These are phyloP conservation scores for Coemansia sp. DNA, from an alignment of 192 early-diverging fungal species.

Conservation along the genomic window DNA sequence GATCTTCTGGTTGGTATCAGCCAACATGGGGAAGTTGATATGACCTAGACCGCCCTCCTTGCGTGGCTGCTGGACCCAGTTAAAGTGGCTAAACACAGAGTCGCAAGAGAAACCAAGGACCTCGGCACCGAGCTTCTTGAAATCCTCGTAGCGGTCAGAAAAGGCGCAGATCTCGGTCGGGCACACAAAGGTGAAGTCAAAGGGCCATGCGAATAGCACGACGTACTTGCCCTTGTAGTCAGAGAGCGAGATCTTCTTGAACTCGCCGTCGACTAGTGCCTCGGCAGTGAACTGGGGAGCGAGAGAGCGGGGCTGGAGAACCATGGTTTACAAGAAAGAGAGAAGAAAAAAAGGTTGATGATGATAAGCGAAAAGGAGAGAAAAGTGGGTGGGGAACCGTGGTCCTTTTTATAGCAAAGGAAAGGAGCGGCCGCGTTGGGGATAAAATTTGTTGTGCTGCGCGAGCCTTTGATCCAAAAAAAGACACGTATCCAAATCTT, in stretches of 20 bases:
- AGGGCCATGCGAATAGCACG: slow-evolving; percentile 88
- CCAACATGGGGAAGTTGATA: slow-evolving; percentile 88
- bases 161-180: slow-evolving; percentile 95
- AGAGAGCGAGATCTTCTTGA: slow-evolving; percentile 66
- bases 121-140: slow-evolving; percentile 76
- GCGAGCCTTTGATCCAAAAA: background rate
- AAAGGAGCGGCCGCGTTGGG: background rate
- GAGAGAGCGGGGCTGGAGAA: slow-evolving; percentile 53
- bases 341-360: background rate
- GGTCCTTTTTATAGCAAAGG: background rate
- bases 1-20: slow-evolving; percentile 89
- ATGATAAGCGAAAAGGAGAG: background rate
- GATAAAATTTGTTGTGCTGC: slow-evolving; percentile 1
- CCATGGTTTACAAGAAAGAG: slow-evolving; percentile 24
- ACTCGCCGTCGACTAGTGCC: slow-evolving; percentile 69
- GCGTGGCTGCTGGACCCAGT: slow-evolving; percentile 83
- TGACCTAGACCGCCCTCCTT: slow-evolving; percentile 91
- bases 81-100: slow-evolving; percentile 83
- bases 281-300: slow-evolving; percentile 70
- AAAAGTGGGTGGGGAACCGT: background rate
- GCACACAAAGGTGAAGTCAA: slow-evolving; percentile 91
- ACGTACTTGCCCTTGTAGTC: slow-evolving; percentile 76
- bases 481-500: background rate
- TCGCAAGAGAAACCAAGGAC: slow-evolving; percentile 75
- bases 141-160: slow-evolving; percentile 82